A percentile compares a stretch with the other conserved stretches of the same genome.
Evolutionary conservation across 257 asterid species (phyloP).

Genomic region (Solanum rostratum): DNA sequence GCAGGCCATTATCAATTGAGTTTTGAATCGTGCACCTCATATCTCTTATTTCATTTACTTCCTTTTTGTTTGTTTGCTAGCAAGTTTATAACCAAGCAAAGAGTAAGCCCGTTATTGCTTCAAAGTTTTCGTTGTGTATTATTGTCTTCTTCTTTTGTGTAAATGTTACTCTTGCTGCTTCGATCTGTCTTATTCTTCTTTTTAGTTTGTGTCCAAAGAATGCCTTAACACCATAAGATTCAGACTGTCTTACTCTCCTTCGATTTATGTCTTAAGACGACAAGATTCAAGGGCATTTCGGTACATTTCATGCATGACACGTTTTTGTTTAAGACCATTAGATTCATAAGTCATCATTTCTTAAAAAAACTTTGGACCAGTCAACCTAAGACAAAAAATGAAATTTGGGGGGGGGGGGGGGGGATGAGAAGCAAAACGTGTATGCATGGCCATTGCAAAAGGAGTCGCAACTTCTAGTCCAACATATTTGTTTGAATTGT

Average conservation of each 20-base stretch:
- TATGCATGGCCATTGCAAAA: background rate
- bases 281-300: background rate
- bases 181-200: background rate
- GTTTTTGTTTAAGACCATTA: background rate
- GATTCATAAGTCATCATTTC: background rate
- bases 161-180: background rate
- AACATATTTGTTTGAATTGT: background rate
- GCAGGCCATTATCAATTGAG: background rate
- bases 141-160: background rate
- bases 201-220: background rate
- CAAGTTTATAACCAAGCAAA: background rate
- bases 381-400: background rate
- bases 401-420: background rate
- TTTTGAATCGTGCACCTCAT: background rate
- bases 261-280: background rate
- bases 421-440: background rate
- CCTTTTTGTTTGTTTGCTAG: background rate
- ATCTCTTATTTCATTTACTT: background rate
- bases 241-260: background rate
- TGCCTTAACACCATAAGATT: background rate
- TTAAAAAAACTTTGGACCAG: background rate
- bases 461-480: background rate
- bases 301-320: background rate
- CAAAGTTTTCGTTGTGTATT: background rate
- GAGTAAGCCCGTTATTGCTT: background rate